These are phyloP conservation scores for Mucor plumbeus DNA, from an alignment of 371 early-diverging fungal species.

Conservation along the genomic window DNA sequence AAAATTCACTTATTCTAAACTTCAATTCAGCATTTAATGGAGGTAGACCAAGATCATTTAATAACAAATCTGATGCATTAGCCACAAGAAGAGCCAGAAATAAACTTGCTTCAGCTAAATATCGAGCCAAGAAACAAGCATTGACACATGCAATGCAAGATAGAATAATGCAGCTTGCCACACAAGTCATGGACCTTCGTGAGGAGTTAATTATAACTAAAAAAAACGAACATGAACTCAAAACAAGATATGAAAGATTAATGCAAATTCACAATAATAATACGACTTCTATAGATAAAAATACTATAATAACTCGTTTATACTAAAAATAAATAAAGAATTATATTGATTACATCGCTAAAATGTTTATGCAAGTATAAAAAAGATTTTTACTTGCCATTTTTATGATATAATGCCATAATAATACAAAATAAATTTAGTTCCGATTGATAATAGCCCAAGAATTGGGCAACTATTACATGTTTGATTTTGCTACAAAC, in stretches of 20 bases:
- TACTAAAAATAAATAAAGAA: conserved; percentile 7
- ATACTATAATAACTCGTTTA: background rate
- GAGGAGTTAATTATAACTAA: conserved; percentile 14
- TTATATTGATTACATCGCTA: background rate
- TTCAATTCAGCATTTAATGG: background rate
- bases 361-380: background rate
- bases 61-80: conserved; percentile 2
- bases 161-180: conserved; percentile 29
- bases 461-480: background rate
- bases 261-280: background rate
- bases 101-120: conserved; percentile 70
- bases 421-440: background rate
- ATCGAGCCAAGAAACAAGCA: conserved; percentile 62
- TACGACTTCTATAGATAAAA: too few species aligned
- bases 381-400: background rate
- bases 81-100: conserved; percentile 59
- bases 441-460: background rate
- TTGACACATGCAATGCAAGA: conserved; percentile 29
- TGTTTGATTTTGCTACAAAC: background rate
- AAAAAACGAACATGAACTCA: conserved; percentile 15
- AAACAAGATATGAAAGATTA: conserved; percentile 15
- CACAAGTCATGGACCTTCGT: conserved; percentile 20
- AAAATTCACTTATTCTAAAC: background rate
- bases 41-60: background rate
- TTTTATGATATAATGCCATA: conserved; percentile 2